Percentiles rank a stretch among this genome's conserved stretches.
Evolutionary conservation across 805 yeast species (phyloP).

Genomic region (Groenewaldozyma tartarivorans): DNA sequence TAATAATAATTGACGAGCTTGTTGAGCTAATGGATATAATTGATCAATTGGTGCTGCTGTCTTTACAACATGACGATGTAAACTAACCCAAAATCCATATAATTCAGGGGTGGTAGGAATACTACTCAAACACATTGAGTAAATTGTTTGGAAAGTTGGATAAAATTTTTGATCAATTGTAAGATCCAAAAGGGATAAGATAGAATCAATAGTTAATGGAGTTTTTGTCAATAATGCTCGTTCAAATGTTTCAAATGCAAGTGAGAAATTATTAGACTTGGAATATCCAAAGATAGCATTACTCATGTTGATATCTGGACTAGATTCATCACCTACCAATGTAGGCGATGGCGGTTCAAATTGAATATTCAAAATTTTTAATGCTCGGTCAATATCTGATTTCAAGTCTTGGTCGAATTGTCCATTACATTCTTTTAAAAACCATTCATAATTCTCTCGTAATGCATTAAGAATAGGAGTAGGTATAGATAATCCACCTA

Average conservation of each 20-base stretch:
- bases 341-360: not conserved
- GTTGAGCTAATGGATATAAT: constrained; percentile 17
- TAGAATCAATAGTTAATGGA: constrained; percentile 14
- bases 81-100: constrained; percentile 21
- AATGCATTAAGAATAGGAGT: constrained; percentile 9
- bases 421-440: constrained; percentile 3
- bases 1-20: constrained; percentile 20
- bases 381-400: not conserved
- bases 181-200: constrained; percentile 14
- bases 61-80: constrained; percentile 23
- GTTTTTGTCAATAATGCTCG: constrained; percentile 9
- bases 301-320: constrained; percentile 9
- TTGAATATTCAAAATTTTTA: constrained; percentile 2
- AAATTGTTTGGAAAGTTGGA: constrained; percentile 6
- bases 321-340: constrained; percentile 3
- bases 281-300: constrained; percentile 14
- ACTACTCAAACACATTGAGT: constrained; percentile 13
- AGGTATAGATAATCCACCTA: constrained; percentile 14
- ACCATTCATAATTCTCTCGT: constrained; percentile 5
- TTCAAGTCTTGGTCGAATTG: constrained; percentile 1
- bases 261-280: constrained; percentile 8
- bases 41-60: constrained; percentile 19
- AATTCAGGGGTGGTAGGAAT: constrained; percentile 13
- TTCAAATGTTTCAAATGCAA: constrained; percentile 12
- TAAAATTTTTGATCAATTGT: constrained; percentile 6